Evolutionary conservation across 2,329 filamentous ascomycete genomes (phyloP).

Genomic region (Intubia oerlemansii): DNA sequence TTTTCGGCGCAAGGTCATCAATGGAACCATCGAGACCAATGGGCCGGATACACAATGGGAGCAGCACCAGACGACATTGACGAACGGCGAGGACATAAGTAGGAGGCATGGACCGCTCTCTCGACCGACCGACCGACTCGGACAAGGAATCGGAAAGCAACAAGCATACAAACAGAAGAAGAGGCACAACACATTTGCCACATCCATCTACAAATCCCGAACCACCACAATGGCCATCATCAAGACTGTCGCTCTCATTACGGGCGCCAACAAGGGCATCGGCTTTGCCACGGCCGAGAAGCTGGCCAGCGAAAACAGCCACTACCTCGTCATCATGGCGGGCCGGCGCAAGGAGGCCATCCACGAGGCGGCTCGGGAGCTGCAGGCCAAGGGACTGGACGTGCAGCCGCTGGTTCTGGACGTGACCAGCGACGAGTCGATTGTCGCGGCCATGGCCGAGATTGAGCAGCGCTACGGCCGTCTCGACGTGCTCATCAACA

Average conservation of each 20-base stretch:
- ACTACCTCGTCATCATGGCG: conserved; percentile 19
- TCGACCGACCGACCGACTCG: too few relatives aligned
- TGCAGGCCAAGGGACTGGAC: conserved; percentile 9
- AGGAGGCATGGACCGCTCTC: too few relatives aligned
- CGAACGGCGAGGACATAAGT: too few relatives aligned
- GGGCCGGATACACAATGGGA: too few relatives aligned
- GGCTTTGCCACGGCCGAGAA: conserved; percentile 20
- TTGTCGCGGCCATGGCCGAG: conserved; percentile 13
- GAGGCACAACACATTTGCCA: too few relatives aligned
- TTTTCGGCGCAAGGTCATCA: too few relatives aligned
- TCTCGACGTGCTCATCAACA: conserved; percentile 15
- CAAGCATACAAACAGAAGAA: too few relatives aligned
- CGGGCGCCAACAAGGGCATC: conserved; percentile 21
- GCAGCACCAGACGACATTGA: too few relatives aligned
- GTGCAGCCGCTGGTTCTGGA: conserved; percentile 20
- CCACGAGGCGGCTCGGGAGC: conserved; percentile 13
- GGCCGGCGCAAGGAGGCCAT: conserved; percentile 16
- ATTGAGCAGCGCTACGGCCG: conserved; percentile 13
- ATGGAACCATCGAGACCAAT: too few relatives aligned
- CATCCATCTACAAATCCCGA: too few relatives aligned
- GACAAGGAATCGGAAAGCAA: too few relatives aligned
- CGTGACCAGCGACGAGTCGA: conserved; percentile 19
- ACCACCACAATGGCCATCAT: too few relatives aligned
- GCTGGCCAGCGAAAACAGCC: conserved; percentile 14
- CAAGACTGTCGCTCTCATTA: conserved; percentile 13